Conservation (phyloP, 2,329 filamentous ascomycete species). For the Ophiostoma sp. region DNA sequence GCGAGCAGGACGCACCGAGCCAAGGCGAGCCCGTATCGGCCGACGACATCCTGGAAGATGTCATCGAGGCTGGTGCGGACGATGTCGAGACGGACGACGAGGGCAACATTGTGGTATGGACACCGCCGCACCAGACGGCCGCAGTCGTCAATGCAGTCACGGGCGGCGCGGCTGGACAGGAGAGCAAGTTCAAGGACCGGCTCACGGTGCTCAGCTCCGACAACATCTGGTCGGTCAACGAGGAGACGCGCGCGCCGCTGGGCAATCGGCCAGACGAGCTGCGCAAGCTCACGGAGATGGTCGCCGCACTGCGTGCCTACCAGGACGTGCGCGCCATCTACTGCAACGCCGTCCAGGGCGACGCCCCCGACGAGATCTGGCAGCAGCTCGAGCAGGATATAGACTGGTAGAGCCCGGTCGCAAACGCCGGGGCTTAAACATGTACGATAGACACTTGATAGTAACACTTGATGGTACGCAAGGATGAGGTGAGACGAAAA, state of each 20-base stretch:
- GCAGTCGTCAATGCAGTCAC: conserved; percentile 57
- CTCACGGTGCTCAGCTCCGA: conserved; percentile 68
- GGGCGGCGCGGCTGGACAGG: conserved; percentile 34
- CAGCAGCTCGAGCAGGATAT: conserved; percentile 44
- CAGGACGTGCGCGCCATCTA: conserved; percentile 74
- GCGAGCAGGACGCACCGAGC: conserved; percentile 61
- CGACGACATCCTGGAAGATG: conserved; percentile 71
- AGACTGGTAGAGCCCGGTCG: conserved; percentile 34
- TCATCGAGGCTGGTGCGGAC: conserved; percentile 76
- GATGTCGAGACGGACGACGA: conserved; percentile 61
- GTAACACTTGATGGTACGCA: neutral
- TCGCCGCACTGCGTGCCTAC: conserved; percentile 58
- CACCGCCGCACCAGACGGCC: conserved; percentile 59
- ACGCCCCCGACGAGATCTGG: conserved; percentile 50
- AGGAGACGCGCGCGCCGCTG: conserved; percentile 62
- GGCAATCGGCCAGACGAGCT: conserved; percentile 51
- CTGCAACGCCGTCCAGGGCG: conserved; percentile 57
- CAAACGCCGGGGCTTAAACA: neutral
- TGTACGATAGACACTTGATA: neutral
- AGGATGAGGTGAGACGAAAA: neutral
- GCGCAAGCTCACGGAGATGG: conserved; percentile 53
- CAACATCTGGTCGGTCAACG: conserved; percentile 79
- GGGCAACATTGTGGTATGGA: conserved; percentile 66
- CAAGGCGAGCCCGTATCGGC: conserved; percentile 42
- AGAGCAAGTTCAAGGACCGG: conserved; percentile 43